Evolutionary conservation across 1,284 basidiomycete species (phyloP).

Genomic region (Fomitopsis palustris): DNA sequence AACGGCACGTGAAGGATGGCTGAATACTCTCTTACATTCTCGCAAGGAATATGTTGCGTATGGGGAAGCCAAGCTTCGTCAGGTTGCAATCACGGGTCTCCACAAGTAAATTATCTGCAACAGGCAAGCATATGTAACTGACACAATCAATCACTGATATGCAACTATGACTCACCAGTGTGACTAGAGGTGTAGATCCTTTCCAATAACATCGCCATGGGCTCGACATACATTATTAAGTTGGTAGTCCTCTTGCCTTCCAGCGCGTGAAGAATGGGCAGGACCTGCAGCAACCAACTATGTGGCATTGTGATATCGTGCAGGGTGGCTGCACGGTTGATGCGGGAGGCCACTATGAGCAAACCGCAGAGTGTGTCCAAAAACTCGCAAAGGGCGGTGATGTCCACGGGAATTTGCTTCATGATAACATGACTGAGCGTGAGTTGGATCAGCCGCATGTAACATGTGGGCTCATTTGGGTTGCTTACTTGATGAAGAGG

Average conservation of each 20-base stretch:
- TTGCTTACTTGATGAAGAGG: slow-evolving; percentile 18
- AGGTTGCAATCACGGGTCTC: slow-evolving; percentile 19
- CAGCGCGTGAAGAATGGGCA: slow-evolving; percentile 2
- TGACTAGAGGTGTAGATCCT: slow-evolving; percentile 26
- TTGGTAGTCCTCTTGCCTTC: slow-evolving; percentile 4
- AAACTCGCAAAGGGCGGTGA: slow-evolving; percentile 42
- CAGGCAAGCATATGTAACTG: neutral
- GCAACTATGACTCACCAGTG: slow-evolving; percentile 13
- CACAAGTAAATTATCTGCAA: slow-evolving; percentile 25
- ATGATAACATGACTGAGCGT: slow-evolving; percentile 38
- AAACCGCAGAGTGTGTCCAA: slow-evolving; percentile 40
- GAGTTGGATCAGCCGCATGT: neutral
- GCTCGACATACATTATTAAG: slow-evolving; percentile 17
- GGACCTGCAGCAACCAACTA: slow-evolving; percentile 38
- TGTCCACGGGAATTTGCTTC: slow-evolving; percentile 31
- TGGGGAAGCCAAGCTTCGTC: slow-evolving; percentile 8
- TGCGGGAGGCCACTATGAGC: slow-evolving; percentile 32
- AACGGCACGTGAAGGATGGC: neutral
- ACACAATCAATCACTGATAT: neutral
- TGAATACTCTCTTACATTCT: slow-evolving; percentile 33
- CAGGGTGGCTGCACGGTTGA: slow-evolving; percentile 22
- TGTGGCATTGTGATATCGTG: slow-evolving; percentile 45
- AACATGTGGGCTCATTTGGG: no score
- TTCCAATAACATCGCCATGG: slow-evolving; percentile 27
- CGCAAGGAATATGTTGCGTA: slow-evolving; percentile 33